These are phyloP conservation scores for Cornus kousa DNA, from an alignment of 148 eudicot genomes.

Conservation along the genomic window DNA sequence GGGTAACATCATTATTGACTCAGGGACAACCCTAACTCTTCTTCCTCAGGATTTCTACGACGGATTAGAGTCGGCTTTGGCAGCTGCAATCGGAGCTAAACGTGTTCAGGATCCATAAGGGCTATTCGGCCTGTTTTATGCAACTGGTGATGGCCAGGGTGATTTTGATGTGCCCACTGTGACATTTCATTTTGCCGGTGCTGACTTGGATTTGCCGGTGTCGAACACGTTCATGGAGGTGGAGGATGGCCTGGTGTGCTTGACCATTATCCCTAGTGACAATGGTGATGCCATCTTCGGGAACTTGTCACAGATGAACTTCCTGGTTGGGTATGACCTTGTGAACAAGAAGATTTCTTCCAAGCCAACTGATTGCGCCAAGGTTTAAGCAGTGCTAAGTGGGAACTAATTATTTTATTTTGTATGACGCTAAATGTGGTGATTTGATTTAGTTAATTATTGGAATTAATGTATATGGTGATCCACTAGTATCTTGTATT, in stretches of 20 bases:
- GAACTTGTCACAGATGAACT: no score
- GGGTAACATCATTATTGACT: conserved; percentile 74
- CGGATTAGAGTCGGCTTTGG: conserved; percentile 14
- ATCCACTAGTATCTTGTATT: no score
- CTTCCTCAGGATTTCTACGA: conserved; percentile 23
- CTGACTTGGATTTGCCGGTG: conserved; percentile 34
- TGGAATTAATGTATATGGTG: no score
- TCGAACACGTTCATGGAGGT: conserved; percentile 33
- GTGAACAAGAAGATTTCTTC: no score
- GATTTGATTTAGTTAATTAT: no score
- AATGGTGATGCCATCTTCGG: not conserved
- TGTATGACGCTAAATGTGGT: no score
- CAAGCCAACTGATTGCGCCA: no score
- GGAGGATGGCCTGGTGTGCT: conserved; percentile 35
- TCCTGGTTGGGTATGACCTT: no score
- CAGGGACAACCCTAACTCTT: conserved; percentile 66
- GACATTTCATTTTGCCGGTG: conserved; percentile 40
- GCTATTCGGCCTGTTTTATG: conserved; percentile 32
- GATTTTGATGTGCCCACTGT: conserved; percentile 24
- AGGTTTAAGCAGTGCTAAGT: no score
- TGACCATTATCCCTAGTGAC: conserved; percentile 32
- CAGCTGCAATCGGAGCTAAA: conserved; percentile 6
- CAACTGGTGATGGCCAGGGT: no score
- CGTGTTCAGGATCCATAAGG: conserved; percentile 21
- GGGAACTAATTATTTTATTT: no score